Conservation (phyloP, 257 asterid species). For the Capsicum baccatum region DNA sequence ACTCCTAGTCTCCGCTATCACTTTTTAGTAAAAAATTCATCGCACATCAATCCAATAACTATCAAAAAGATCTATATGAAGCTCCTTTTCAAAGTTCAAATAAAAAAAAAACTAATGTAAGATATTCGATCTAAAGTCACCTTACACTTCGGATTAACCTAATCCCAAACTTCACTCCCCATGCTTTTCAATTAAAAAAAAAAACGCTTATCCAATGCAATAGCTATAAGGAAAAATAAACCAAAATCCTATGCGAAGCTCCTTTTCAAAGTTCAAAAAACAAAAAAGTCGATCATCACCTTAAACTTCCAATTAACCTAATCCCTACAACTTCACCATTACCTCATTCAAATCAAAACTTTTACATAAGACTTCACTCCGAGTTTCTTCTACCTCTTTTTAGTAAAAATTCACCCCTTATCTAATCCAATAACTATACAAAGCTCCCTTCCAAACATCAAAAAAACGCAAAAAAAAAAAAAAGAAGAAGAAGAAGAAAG, state of each 20-base stretch:
- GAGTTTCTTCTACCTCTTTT: not conserved
- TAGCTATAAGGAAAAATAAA: not conserved
- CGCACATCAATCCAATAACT: not conserved
- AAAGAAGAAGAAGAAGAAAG: too few species aligned
- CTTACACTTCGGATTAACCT: too few species aligned
- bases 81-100: too few species aligned
- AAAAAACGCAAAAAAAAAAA: too few species aligned
- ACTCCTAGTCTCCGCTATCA: not conserved
- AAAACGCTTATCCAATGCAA: not conserved
- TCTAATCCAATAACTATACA: not conserved
- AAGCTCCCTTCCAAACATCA: not conserved
- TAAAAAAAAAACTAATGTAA: too few species aligned
- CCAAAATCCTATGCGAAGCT: too few species aligned
- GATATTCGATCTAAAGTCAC: too few species aligned
- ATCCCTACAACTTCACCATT: conserved; percentile 18
- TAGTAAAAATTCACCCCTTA: not conserved
- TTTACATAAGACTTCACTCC: not conserved
- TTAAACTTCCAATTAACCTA: not conserved
- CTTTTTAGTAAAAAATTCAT: too few species aligned
- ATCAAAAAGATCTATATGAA: not conserved
- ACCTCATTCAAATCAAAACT: not conserved
- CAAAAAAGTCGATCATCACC: too few species aligned
- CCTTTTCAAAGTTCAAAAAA: too few species aligned
- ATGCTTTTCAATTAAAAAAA: too few species aligned
- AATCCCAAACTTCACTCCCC: too few species aligned